Evolutionary conservation across 2,329 filamentous ascomycete species (phyloP), one percentile per base, ranked within the genome.

Genomic region (Ceratocystis papillata): DNA sequence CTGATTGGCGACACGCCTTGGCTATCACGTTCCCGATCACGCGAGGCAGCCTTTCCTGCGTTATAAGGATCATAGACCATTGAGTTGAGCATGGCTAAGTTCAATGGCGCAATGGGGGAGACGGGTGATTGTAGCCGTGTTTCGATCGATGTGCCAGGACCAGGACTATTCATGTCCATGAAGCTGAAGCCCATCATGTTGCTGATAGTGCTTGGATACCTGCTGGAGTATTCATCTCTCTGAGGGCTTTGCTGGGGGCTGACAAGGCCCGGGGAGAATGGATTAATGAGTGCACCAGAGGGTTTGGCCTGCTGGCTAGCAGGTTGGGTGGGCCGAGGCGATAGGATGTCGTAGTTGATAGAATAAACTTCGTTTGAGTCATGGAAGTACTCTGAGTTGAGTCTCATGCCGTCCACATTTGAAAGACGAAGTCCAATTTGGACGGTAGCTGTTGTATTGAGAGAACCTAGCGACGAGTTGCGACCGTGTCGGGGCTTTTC

Each of bases 401-500:
- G 71, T 0, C 76, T 74, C 68, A 83, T 78, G 69, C 83, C 80
- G 15, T 79, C 76, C 41, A 81, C 79, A 65, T 80, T 83, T 30
- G 86, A 89, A 65, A 89, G 78, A 10, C 87, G 81, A 17, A 89
- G 77, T 1, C 86, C 87, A 63, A 89, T 89, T 71, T 88, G 86
- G 10, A 89, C 86, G 0, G 86, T 89, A 28, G 85, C 85, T 8
- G 83, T 83, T 57, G 86, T 88, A 17, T 78, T 79, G 53, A 84
- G 77, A 0, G 86, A 89, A 7, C 66, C 66, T 10, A 68, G 28
- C 2, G 67, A 68, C 4, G 84, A 85, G 67, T 83, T 79, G 57
- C 85, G 79, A 20, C 77, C 76, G 71, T 82, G 81, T n/a, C 79
- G 76, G n/a, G 60, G 63, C 50, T 55, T 64, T 28, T 33, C 50